Evolutionary conservation across 2,329 filamentous ascomycete species (phyloP).

Genomic region (Fusarium sp.): DNA sequence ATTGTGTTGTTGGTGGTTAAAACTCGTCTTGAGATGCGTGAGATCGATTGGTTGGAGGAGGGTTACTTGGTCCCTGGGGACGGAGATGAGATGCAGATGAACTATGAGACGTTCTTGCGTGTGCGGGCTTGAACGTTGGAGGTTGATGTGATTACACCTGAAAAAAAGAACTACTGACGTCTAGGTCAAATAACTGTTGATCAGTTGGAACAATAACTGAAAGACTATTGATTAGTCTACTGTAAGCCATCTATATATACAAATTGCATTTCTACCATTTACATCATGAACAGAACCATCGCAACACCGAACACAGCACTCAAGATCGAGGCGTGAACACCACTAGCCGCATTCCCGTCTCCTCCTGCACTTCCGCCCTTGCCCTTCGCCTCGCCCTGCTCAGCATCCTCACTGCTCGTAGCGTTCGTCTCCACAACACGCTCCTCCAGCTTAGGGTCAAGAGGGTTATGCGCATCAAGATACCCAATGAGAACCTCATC

Average conservation of each 20-base stretch:
- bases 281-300: slow-evolving; percentile 29
- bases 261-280: slow-evolving; percentile 13
- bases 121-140: background rate
- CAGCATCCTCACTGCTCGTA: slow-evolving; percentile 8
- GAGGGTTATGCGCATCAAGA: slow-evolving; percentile 56
- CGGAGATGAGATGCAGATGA: slow-evolving; percentile 19
- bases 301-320: slow-evolving; percentile 17
- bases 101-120: slow-evolving; percentile 3
- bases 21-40: slow-evolving; percentile 5
- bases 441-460: slow-evolving; percentile 58
- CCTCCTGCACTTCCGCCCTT: slow-evolving; percentile 7
- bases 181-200: background rate
- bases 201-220: background rate
- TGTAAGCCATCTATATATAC: slow-evolving; percentile 9
- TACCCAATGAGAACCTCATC: slow-evolving; percentile 63
- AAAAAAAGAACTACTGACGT: background rate
- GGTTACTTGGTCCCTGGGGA: slow-evolving; percentile 5
- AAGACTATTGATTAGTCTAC: background rate
- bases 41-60: slow-evolving; percentile 26
- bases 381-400: slow-evolving; percentile 15
- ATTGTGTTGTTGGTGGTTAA: slow-evolving; percentile 11
- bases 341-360: slow-evolving; percentile 9
- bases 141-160: background rate
- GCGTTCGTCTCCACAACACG: slow-evolving; percentile 41
- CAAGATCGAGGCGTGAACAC: slow-evolving; percentile 8